Base-by-base conservation (phyloP, 2,329 filamentous ascomycete genomes). In the Colletotrichum echinochloae region DNA sequence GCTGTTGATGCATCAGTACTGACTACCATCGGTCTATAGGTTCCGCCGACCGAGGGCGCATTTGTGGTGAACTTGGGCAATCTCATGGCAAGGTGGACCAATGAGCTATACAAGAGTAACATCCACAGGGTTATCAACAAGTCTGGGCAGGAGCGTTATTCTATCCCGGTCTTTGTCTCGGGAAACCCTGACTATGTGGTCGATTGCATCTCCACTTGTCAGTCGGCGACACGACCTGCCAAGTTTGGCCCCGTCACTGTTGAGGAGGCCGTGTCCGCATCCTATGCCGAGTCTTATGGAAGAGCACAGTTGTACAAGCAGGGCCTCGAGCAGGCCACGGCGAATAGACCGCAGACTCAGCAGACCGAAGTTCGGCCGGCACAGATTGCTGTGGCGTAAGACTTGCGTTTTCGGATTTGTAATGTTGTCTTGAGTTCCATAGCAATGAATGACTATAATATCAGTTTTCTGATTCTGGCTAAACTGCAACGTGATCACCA, bases 91-190 rank as follows among this genome's bases (percentile, higher is more conserved):
- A 75, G 80, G 16, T 87, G 86, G 84, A 88, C 86, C 18, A 84
- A 85, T 63, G 83, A 84, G 20, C 77, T 80, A 57, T 89, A 88
- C 78, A 85, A 83, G 74, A 86, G 83, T 74, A 87, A 83, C 59
- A 76, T 87, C 5, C 88, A 90, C 75, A 80, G 87, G 9, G 87
- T 89, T 33, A 84, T 89, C 72, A 89, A 89, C 78, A 80, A 81
- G 52, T 83, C 82, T 3, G 80, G 79, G 1, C 79, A 78, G 12
- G 84, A 88, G 74, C 81, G 88, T 46, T 89, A 88, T 74, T 87
- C 84, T 8, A 80, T 89, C n/a, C 86, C 87, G 0, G 84, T 89
- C 61, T 89, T 89, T 76, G 84, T 88, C 65, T 84, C 85, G 65
- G 86, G 86, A 5, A 87, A 88, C 76, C 78, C 85, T 7, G 84